A percentile compares a stretch with the other conserved stretches of the same genome.
Conservation (phyloP, 768 basidiomycete species). For the Boletus rex-veris region DNA sequence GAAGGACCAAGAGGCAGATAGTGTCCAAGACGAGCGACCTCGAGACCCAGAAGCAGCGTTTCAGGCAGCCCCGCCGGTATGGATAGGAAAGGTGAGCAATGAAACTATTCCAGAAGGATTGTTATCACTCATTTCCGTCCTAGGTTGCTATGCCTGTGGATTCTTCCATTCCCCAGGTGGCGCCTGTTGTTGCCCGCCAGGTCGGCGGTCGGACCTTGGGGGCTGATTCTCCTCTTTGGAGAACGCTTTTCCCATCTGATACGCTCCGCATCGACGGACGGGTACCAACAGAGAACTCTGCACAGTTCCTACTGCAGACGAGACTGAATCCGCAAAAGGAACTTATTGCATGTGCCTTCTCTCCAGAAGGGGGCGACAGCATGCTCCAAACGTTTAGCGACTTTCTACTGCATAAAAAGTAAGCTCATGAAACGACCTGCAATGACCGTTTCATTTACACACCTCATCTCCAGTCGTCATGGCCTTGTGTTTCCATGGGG, state of each 20-base stretch:
- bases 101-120: not conserved
- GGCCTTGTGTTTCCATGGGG: slow-evolving; percentile 89
- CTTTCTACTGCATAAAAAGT: slow-evolving; percentile 74
- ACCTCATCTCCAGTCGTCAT: slow-evolving; percentile 57
- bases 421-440: slow-evolving; percentile 26
- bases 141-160: slow-evolving; percentile 82
- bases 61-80: slow-evolving; percentile 58
- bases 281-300: slow-evolving; percentile 71
- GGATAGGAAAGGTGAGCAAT: slow-evolving; percentile 66
- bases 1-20: slow-evolving; percentile 43
- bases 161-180: slow-evolving; percentile 63
- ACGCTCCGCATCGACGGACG: slow-evolving; percentile 79
- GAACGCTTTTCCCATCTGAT: slow-evolving; percentile 67
- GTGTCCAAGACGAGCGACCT: slow-evolving; percentile 21
- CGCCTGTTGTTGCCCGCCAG: slow-evolving; percentile 67
- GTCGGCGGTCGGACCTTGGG: slow-evolving; percentile 69
- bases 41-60: slow-evolving; percentile 49
- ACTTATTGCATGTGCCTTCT: slow-evolving; percentile 72
- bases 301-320: slow-evolving; percentile 75
- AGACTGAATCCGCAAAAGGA: slow-evolving; percentile 76
- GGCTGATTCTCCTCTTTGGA: slow-evolving; percentile 63
- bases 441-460: slow-evolving; percentile 10
- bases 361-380: slow-evolving; percentile 45
- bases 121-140: slow-evolving; percentile 15
- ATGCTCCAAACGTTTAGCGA: slow-evolving; percentile 61